A percentile compares a stretch with the other conserved stretches of the same genome.
These are phyloP conservation scores for Eremothecium gossypii DNA, from an alignment of 1,139 yeast species.

Conservation along the genomic window DNA sequence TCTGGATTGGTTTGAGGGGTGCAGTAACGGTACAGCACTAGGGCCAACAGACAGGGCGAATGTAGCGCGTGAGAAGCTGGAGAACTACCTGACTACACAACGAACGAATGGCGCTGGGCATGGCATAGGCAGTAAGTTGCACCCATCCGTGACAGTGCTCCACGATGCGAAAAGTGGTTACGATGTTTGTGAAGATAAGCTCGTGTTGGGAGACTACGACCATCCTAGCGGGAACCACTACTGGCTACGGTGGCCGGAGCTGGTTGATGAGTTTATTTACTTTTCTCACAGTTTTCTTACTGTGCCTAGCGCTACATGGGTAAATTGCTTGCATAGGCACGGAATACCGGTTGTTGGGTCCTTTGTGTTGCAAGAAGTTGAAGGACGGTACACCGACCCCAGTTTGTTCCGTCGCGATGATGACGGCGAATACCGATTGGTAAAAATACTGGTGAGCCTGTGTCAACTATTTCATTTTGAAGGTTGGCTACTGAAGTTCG, in stretches of 20 bases:
- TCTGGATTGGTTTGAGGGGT: conserved; percentile 6
- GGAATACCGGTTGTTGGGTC: conserved; percentile 34
- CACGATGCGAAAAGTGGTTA: conserved; percentile 35
- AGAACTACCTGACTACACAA: conserved; percentile 2
- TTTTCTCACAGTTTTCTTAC: conserved; percentile 33
- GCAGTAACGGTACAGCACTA: not conserved
- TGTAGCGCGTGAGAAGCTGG: conserved; percentile 6
- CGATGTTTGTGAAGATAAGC: conserved; percentile 27
- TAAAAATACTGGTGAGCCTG: conserved; percentile 20
- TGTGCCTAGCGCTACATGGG: conserved; percentile 35
- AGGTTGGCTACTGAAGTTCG: conserved; percentile 34
- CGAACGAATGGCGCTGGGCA: not conserved
- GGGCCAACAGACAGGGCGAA: conserved; percentile 3
- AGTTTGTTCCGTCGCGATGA: conserved; percentile 18
- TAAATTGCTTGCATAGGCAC: conserved; percentile 31
- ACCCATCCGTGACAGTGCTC: conserved; percentile 24
- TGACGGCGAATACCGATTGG: conserved; percentile 24
- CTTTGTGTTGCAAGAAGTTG: conserved; percentile 30
- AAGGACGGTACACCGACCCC: conserved; percentile 24
- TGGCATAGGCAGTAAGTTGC: not conserved
- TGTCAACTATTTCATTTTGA: conserved; percentile 31
- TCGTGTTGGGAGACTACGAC: conserved; percentile 32
- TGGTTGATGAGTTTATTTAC: conserved; percentile 32
- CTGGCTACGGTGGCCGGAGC: conserved; percentile 31
- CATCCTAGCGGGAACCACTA: conserved; percentile 31